These are phyloP conservation scores for Rusavskia elegans DNA, from an alignment of 495 filamentous ascomycete species.

Conservation along the genomic window DNA sequence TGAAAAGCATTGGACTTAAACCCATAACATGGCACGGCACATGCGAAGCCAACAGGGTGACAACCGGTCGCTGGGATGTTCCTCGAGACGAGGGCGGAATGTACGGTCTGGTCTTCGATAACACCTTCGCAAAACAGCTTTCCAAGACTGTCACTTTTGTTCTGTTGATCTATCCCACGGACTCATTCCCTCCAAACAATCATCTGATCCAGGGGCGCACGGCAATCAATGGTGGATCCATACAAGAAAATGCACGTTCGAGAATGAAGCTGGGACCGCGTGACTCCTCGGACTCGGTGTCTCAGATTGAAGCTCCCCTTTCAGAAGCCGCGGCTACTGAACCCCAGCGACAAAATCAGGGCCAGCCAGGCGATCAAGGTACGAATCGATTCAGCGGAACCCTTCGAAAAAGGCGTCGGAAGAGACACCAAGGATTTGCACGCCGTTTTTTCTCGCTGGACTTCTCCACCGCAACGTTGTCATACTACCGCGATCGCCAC, in stretches of 20 bases:
- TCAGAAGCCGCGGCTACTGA: not conserved
- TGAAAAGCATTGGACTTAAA: constrained; percentile 73
- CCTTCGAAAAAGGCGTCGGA: constrained; percentile 75
- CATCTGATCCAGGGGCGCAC: constrained; percentile 22
- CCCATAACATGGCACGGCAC: constrained; percentile 80
- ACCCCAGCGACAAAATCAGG: not conserved
- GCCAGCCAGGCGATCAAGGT: constrained; percentile 1
- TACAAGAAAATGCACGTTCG: constrained; percentile 5
- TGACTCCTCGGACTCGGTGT: constrained; percentile 11
- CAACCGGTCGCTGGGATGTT: constrained; percentile 78
- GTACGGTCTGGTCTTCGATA: constrained; percentile 95
- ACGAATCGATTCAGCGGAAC: constrained; percentile 59
- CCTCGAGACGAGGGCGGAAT: constrained; percentile 59
- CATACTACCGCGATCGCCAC: constrained; percentile 88
- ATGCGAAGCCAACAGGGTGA: constrained; percentile 93
- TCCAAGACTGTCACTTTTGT: constrained; percentile 92
- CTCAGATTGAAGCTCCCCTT: not conserved
- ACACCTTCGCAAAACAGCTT: constrained; percentile 91
- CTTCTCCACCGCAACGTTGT: constrained; percentile 76
- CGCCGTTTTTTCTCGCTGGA: constrained; percentile 89
- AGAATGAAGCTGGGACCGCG: constrained; percentile 2
- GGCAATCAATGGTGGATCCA: constrained; percentile 1
- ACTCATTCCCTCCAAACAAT: constrained; percentile 62
- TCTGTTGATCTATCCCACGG: constrained; percentile 80
- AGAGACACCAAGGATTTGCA: constrained; percentile 86